A percentile compares a stretch with the other conserved stretches of the same genome.
Conservation (phyloP, 1,284 basidiomycete species). For the Moesziomyces antarcticus region DNA sequence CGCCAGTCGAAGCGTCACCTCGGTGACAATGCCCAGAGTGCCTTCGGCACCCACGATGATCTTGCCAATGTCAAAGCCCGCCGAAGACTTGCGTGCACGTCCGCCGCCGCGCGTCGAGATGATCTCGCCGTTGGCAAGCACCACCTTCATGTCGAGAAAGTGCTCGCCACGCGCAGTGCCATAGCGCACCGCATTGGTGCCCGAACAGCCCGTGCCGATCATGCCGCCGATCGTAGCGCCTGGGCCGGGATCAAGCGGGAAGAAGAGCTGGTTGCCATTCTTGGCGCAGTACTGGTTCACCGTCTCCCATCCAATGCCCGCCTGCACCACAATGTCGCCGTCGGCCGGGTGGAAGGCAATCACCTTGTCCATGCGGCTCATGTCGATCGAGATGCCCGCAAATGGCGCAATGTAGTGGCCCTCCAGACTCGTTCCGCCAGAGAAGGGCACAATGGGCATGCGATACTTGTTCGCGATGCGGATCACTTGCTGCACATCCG, state of each 20-base stretch:
- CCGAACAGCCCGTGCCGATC: constrained; percentile 74
- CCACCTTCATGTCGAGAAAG: constrained; percentile 68
- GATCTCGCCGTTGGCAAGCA: constrained; percentile 87
- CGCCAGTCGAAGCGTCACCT: constrained; percentile 83
- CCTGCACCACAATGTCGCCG: constrained; percentile 67
- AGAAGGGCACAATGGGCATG: constrained; percentile 79
- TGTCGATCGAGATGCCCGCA: constrained; percentile 77
- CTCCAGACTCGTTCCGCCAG: constrained; percentile 74
- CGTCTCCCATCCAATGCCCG: constrained; percentile 87
- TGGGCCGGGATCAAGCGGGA: constrained; percentile 76
- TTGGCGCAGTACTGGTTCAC: constrained; percentile 80
- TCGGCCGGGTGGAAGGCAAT: constrained; percentile 56
- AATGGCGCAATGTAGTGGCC: constrained; percentile 57
- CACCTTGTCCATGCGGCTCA: constrained; percentile 85
- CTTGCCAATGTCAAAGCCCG: constrained; percentile 90
- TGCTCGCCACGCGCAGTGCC: constrained; percentile 79
- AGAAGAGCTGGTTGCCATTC: constrained; percentile 83
- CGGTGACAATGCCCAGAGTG: constrained; percentile 90
- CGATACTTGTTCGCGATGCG: constrained; percentile 74
- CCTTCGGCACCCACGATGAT: constrained; percentile 95
- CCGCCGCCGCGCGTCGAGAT: constrained; percentile 83
- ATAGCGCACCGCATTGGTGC: constrained; percentile 87
- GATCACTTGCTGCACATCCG: constrained; percentile 54
- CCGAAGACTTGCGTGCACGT: constrained; percentile 82
- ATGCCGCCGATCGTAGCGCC: constrained; percentile 90